Conservation (phyloP, 176 grass and related monocot genomes). For the Ananas comosus region DNA sequence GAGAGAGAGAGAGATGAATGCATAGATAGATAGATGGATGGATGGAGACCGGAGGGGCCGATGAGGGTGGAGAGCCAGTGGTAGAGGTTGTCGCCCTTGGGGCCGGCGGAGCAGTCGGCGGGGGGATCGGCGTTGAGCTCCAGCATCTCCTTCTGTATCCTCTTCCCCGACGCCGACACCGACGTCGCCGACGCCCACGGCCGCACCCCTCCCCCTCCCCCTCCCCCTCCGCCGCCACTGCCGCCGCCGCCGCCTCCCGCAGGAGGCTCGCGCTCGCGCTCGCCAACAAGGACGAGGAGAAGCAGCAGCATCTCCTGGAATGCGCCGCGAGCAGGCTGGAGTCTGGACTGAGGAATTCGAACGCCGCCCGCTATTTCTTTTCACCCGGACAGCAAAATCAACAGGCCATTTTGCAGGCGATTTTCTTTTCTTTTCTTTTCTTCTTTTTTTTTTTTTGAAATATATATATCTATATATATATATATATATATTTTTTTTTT, state of each 20-base stretch:
- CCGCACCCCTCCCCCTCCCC: constrained; percentile 28
- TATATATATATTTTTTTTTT: too few species aligned
- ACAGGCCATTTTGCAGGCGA: too few species aligned
- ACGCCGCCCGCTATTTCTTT: too few species aligned
- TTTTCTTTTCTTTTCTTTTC: too few species aligned
- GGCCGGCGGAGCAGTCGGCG: constrained; percentile 59
- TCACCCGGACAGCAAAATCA: too few species aligned
- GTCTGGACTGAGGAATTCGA: too few species aligned
- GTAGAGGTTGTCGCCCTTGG: constrained; percentile 80
- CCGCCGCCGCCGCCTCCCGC: background rate
- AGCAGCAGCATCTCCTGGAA: constrained; percentile 13
- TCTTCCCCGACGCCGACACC: constrained; percentile 64
- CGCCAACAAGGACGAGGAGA: constrained; percentile 1
- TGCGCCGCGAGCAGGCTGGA: too few species aligned
- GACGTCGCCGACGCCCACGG: constrained; percentile 55
- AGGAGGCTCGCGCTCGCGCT: constrained; percentile 2
- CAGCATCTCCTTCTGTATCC: constrained; percentile 82
- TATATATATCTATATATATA: too few species aligned
- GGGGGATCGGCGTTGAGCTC: constrained; percentile 49
- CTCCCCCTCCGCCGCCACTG: constrained; percentile 5
- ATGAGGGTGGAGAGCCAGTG: constrained; percentile 92
- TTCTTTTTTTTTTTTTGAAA: too few species aligned
- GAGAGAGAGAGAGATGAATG: too few species aligned
- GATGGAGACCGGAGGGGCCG: constrained; percentile 23
- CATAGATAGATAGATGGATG: too few species aligned